phyloP scores from a whole-genome alignment of 208 protist species.

The Trypanosoma mega region DNA sequence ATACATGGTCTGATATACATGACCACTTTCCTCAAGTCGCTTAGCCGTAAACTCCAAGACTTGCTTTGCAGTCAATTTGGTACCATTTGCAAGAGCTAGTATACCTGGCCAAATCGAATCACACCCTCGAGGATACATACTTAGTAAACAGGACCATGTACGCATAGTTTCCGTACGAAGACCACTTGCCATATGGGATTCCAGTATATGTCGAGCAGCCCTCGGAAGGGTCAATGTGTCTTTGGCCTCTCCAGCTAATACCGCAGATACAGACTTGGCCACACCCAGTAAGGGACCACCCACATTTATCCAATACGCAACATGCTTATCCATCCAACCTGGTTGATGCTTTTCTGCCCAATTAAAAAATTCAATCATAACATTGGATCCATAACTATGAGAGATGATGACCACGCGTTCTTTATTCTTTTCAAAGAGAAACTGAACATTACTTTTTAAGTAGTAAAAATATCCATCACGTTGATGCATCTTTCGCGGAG shows the following conservation, averaged over 20 bases:
- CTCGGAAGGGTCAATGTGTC: slow-evolving; percentile 78
- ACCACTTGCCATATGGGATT: slow-evolving; percentile 68
- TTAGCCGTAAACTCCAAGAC: slow-evolving; percentile 25
- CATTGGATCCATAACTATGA: slow-evolving; percentile 87
- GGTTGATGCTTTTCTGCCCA: slow-evolving; percentile 77
- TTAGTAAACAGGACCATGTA: slow-evolving; percentile 66
- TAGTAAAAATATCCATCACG: slow-evolving; percentile 87
- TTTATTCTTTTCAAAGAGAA: slow-evolving; percentile 74
- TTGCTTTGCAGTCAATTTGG: slow-evolving; percentile 29
- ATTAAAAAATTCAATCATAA: slow-evolving; percentile 83
- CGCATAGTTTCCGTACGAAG: slow-evolving; percentile 64
- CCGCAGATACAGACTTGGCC: slow-evolving; percentile 76
- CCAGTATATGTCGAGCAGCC: slow-evolving; percentile 61
- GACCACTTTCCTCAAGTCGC: slow-evolving; percentile 44
- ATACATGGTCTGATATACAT: slow-evolving; percentile 41
- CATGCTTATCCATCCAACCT: slow-evolving; percentile 81
- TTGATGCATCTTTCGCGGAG: slow-evolving; percentile 55
- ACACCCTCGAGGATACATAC: slow-evolving; percentile 74
- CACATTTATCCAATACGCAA: slow-evolving; percentile 86
- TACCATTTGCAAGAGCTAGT: slow-evolving; percentile 55
- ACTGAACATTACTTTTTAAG: slow-evolving; percentile 61
- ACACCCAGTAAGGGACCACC: slow-evolving; percentile 77
- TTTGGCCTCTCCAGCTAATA: slow-evolving; percentile 82
- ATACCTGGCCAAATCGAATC: slow-evolving; percentile 48
- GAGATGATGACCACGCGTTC: slow-evolving; percentile 73